Evolutionary conservation across 2,329 filamentous ascomycete species (phyloP).

Genomic region (Alternaria triticimaculans): DNA sequence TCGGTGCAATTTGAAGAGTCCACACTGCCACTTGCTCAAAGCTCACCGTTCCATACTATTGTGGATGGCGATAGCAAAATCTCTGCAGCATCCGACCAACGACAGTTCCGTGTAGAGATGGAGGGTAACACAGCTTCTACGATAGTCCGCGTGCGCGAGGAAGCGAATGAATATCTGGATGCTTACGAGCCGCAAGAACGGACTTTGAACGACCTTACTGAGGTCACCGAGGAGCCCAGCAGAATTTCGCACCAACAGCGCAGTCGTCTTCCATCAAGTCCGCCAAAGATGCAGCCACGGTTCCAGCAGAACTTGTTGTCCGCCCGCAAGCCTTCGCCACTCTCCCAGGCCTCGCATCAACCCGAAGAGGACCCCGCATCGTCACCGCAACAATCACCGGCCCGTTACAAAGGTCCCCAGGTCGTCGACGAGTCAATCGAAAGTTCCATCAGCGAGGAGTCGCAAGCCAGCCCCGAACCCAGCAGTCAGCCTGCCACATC

Average conservation of each 20-base stretch:
- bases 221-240: constrained; percentile 47
- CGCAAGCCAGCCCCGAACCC: constrained; percentile 7
- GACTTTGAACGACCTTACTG: constrained; percentile 40
- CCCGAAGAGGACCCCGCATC: neutral
- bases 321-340: constrained; percentile 20
- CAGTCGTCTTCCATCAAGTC: constrained; percentile 29
- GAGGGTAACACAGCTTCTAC: constrained; percentile 34
- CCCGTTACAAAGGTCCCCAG: neutral
- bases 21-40: constrained; percentile 36
- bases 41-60: constrained; percentile 43
- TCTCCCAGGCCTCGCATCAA: constrained; percentile 7
- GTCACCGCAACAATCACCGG: neutral
- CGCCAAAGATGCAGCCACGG: constrained; percentile 25
- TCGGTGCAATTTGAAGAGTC: constrained; percentile 33
- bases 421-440: constrained; percentile 2
- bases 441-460: constrained; percentile 5
- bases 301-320: constrained; percentile 26
- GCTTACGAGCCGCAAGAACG: constrained; percentile 44
- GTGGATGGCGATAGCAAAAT: constrained; percentile 35
- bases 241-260: constrained; percentile 21
- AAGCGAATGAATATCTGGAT: constrained; percentile 43
- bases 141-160: constrained; percentile 39
- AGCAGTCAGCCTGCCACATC: constrained; percentile 3
- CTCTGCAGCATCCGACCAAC: constrained; percentile 40
- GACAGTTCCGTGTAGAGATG: constrained; percentile 41